phyloP scores from a whole-genome alignment of 441 rosid genomes.

The Iberis amara region DNA sequence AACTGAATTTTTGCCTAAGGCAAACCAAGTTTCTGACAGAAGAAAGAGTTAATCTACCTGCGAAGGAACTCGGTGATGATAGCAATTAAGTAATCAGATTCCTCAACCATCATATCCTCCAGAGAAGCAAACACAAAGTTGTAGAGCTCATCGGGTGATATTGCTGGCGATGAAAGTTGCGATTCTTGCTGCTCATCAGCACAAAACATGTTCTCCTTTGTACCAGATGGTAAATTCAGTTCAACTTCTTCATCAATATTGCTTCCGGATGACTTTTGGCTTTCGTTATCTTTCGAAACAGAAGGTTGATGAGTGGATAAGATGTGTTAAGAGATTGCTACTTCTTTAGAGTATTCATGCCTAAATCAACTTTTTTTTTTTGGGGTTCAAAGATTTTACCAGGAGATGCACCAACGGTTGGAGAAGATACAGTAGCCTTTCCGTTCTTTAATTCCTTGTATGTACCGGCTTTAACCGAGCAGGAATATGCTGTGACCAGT shows the following conservation, averaged over 20 bases:
- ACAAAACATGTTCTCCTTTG: conserved; percentile 39
- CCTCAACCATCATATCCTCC: conserved; percentile 83
- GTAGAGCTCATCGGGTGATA: conserved; percentile 93
- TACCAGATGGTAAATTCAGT: conserved; percentile 36
- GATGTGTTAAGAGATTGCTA: neutral
- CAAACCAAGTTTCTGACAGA: conserved; percentile 22
- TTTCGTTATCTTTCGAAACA: conserved; percentile 43
- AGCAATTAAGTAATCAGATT: conserved; percentile 70
- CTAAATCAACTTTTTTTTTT: conserved; percentile 35
- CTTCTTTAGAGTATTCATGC: conserved; percentile 24
- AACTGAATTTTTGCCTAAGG: conserved; percentile 4
- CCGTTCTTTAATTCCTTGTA: conserved; percentile 61
- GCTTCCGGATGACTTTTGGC: conserved; percentile 34
- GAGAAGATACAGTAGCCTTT: conserved; percentile 33
- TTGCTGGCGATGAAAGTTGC: conserved; percentile 65
- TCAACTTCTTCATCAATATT: conserved; percentile 39
- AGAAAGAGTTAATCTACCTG: conserved; percentile 41
- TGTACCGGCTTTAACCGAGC: conserved; percentile 62
- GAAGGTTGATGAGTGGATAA: conserved; percentile 34
- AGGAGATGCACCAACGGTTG: conserved; percentile 35
- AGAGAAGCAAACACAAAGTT: conserved; percentile 75
- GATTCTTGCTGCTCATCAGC: conserved; percentile 63
- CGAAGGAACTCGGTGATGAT: conserved; percentile 82
- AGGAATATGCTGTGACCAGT: conserved; percentile 64
- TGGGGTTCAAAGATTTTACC: conserved; percentile 35